Evolutionary conservation across 1,284 basidiomycete species (phyloP).

Genomic region (Mycocalia duriaeana): DNA sequence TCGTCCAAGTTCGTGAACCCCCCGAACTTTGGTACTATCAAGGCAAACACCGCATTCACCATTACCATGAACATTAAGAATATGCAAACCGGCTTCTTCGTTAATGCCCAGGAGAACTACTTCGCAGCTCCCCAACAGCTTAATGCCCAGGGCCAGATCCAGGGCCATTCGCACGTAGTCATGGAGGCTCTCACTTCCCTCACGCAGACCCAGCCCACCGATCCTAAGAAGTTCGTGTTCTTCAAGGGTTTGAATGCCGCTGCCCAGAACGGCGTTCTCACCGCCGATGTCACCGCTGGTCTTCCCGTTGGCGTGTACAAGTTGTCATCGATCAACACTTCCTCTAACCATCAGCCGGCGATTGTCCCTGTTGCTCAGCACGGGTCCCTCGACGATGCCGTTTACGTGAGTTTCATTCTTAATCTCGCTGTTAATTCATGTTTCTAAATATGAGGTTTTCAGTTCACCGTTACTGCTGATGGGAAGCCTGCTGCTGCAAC

Average conservation of each 20-base stretch:
- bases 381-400: constrained; percentile 43
- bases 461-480: constrained; percentile 10
- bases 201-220: constrained; percentile 37
- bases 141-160: constrained; percentile 41
- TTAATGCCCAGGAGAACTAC: constrained; percentile 52
- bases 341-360: constrained; percentile 51
- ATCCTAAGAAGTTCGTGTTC: constrained; percentile 51
- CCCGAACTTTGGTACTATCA: constrained; percentile 40
- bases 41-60: constrained; percentile 45
- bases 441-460: not conserved
- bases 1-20: constrained; percentile 50
- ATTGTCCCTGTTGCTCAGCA: constrained; percentile 50
- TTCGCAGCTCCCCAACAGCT: constrained; percentile 58
- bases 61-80: constrained; percentile 48
- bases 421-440: not conserved
- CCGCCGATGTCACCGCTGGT: constrained; percentile 43
- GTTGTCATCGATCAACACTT: constrained; percentile 48
- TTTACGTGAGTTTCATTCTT: constrained; percentile 31
- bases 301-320: constrained; percentile 53
- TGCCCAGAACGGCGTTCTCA: constrained; percentile 41
- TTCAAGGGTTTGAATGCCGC: constrained; percentile 57
- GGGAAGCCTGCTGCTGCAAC: constrained; percentile 2
- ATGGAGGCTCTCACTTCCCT: constrained; percentile 44
- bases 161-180: constrained; percentile 58
- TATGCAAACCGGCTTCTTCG: constrained; percentile 48